Percentiles rank a stretch among this genome's conserved stretches.
Evolutionary conservation across 2,329 filamentous ascomycete genomes (phyloP).

Genomic region (Ambrosiella cleistominuta): DNA sequence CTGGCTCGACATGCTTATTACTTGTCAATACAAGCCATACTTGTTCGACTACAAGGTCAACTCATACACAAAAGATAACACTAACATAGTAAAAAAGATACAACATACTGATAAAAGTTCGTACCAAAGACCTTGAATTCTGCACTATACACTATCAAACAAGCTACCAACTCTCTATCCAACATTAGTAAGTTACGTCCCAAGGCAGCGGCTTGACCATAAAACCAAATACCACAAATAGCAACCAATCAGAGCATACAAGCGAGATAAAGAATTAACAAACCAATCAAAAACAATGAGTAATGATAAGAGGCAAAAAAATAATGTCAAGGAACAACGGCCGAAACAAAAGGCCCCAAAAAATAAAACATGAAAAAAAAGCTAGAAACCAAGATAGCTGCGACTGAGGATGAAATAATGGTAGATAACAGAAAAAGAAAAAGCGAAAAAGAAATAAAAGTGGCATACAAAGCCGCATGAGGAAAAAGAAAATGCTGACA

Average conservation of each 20-base stretch:
- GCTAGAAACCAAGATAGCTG: not conserved
- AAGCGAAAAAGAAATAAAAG: slow-evolving; percentile 3
- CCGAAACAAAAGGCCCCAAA: not conserved
- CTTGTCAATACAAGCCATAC: too few relatives aligned
- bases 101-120: too few relatives aligned
- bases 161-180: not conserved
- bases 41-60: too few relatives aligned
- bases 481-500: not conserved
- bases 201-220: not conserved
- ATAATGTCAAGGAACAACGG: not conserved
- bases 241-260: not conserved
- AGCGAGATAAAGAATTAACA: not conserved
- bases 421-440: not conserved
- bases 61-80: too few relatives aligned
- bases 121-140: not conserved
- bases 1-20: too few relatives aligned
- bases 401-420: not conserved
- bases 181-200: not conserved
- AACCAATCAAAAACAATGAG: not conserved
- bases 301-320: slow-evolving; percentile 1
- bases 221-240: not conserved
- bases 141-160: not conserved
- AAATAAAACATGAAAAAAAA: not conserved
- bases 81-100: too few relatives aligned
- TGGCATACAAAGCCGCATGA: not conserved